phyloP scores from a whole-genome alignment of 306 rosid genomes.

The Begonia fuchsioides region DNA sequence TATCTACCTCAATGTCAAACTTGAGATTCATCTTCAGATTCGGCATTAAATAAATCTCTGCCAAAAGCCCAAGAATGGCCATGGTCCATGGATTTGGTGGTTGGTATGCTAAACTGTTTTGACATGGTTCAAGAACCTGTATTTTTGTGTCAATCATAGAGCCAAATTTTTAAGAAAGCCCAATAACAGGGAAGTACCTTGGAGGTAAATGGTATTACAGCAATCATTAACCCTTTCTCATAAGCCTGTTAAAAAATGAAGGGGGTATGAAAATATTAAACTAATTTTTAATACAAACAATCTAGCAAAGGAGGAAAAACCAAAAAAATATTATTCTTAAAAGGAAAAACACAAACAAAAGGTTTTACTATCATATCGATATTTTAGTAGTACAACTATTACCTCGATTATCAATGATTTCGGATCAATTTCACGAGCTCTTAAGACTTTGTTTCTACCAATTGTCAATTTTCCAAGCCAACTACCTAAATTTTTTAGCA shows the following conservation, averaged over 20 bases:
- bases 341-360: too few relatives aligned
- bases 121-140: slow-evolving; percentile 91
- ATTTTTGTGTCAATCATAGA: too few relatives aligned
- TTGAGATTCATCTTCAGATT: slow-evolving; percentile 97
- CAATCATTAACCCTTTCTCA: slow-evolving; percentile 99
- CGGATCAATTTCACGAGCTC: slow-evolving; percentile 97
- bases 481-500: slow-evolving; percentile 93
- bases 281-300: background rate
- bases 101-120: slow-evolving; percentile 83
- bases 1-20: slow-evolving; percentile 87
- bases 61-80: slow-evolving; percentile 98
- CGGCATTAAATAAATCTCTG: slow-evolving; percentile 97
- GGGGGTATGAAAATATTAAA: background rate
- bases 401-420: slow-evolving; percentile 97
- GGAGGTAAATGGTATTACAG: slow-evolving; percentile 96
- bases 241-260: slow-evolving; percentile 48
- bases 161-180: too few relatives aligned
- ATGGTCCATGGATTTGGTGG: slow-evolving; percentile 99
- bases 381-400: too few relatives aligned
- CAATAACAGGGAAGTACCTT: slow-evolving; percentile 38
- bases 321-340: background rate
- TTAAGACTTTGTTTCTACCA: slow-evolving; percentile 85
- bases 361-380: too few relatives aligned
- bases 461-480: slow-evolving; percentile 99
- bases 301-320: background rate